Base-by-base conservation (phyloP, 164 flowering plant genomes). In the Santalum album region DNA sequence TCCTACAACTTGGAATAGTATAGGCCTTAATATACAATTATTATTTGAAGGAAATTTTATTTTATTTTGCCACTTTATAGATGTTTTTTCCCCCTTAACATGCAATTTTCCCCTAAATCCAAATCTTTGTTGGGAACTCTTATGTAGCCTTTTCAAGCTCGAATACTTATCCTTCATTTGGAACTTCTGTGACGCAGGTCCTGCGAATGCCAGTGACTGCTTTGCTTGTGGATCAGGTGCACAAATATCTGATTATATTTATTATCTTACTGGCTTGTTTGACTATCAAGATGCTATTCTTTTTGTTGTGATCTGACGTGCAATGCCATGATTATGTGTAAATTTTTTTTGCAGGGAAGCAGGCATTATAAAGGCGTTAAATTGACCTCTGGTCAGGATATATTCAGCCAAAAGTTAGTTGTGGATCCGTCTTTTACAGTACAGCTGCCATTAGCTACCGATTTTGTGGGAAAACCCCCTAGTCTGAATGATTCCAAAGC, bases 301-400 rank as follows among this genome's bases (percentile, higher is more conserved):
- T 29, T 29, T 3, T 3, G 34, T 29, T 29, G 34, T 29, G 34
- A n/a, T n/a, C n/a, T n/a, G n/a, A n/a, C n/a, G n/a, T n/a, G n/a
- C n/a, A n/a, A n/a, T n/a, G n/a, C n/a, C n/a, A n/a, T n/a, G n/a
- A n/a, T n/a, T n/a, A n/a, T n/a, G n/a, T n/a, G n/a, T 3, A 38
- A 38, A 11, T 38, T 38, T 38, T 3, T 38, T 54, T 48, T 74
- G 69, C 83, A 88, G 98, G 80, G 55, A 42, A 65, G 51, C 67
- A 69, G 75, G 25, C 59, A 47, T 20, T 82, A 72, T 53, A 81
- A 72, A 65, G 98, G 98, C 52, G 76, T 86, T 26, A 73, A 75
- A 60, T 72, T 91, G 68, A 85, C 70, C 64, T 82, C 98, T 60
- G 95, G 95, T 46, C 96, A 88, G 70, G 78, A 81, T 25, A 12